Evolutionary conservation across 2,329 filamentous ascomycete genomes (phyloP), one percentile per base, ranked within the genome.

Genomic region (Xylariaceae sp.): DNA sequence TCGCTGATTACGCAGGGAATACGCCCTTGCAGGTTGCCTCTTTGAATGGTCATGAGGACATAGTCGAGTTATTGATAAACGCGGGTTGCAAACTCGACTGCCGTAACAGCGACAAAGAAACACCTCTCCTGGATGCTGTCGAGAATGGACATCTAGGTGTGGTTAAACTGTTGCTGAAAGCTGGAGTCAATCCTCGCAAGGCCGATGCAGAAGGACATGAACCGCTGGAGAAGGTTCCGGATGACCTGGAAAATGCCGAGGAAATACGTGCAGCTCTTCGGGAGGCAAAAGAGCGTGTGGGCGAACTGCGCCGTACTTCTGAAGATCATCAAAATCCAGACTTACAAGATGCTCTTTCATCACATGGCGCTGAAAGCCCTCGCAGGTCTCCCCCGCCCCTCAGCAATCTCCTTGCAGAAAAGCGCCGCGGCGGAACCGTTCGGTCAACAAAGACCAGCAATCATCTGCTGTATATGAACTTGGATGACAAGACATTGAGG

Each of bases 1-100:
- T 91, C 47, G 82, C 88, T 20, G 93, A 98, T 62, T 94, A 95
- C 63, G 93, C 93, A 12, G 88, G 89, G n/a, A 97, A 97, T 60
- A 94, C 92, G 1, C 93, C 93, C 20, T 74, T 98, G 25, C 93
- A 98, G 65, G 93, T 95, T 54, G 92, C 93, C 25, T 83, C 91
- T 23, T 76, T 98, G 47, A 86, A 93, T 60, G 93, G 93, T 6
- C 87, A 85, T 64, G 83, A 84, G 23, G 81, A 93, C 44, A 91
- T 97, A 45, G 93, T 97, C 32, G 83, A 87, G 62, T 85, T 95
- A 42, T 71, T 98, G 32, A 82, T 98, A 50, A 80, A 88, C 7
- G 84, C 88, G 51, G 88, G 88, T 25, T 95, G 91, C 67, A 85
- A 88, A 44, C 77, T 93, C 37, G 87, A 96, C 59, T 92, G 79